Conservation (phyloP, 345 rosid species). For the Linum lewisii region DNA sequence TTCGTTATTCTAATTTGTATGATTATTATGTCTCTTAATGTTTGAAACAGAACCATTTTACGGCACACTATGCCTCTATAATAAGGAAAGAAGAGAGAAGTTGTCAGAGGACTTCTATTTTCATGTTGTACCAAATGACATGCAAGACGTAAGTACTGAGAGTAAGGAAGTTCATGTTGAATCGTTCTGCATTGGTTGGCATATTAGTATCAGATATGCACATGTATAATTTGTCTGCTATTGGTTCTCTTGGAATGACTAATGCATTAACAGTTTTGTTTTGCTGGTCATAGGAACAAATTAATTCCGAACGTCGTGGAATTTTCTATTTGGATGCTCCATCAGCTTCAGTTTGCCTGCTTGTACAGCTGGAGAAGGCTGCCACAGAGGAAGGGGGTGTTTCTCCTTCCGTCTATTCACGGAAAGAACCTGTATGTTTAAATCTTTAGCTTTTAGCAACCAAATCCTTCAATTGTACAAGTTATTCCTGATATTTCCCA, state of each 20-base stretch:
- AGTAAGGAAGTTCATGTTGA: slow-evolving; percentile 1
- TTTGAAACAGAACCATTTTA: slow-evolving; percentile 71
- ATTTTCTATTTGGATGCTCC: slow-evolving; percentile 89
- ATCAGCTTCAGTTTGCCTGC: slow-evolving; percentile 76
- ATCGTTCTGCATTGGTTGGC: background rate
- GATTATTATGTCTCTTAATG: slow-evolving; percentile 17
- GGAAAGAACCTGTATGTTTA: slow-evolving; percentile 88
- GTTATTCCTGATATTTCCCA: background rate
- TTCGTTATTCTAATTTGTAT: slow-evolving; percentile 14
- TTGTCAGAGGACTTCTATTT: slow-evolving; percentile 89
- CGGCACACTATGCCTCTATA: slow-evolving; percentile 84
- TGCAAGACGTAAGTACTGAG: slow-evolving; percentile 64
- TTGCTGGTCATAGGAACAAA: slow-evolving; percentile 42
- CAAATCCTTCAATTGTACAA: background rate
- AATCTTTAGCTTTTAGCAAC: background rate
- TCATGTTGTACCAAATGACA: slow-evolving; percentile 54
- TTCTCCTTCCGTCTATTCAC: slow-evolving; percentile 90
- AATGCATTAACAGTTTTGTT: slow-evolving; percentile 10
- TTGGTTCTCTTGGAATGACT: background rate
- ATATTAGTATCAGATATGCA: background rate
- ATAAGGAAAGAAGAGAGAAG: slow-evolving; percentile 90
- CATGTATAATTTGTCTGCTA: slow-evolving; percentile 1
- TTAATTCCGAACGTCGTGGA: slow-evolving; percentile 57
- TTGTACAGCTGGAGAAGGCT: slow-evolving; percentile 88
- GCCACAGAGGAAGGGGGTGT: slow-evolving; percentile 92